phyloP scores from a whole-genome alignment of 805 yeast genomes.

The Saccharomycopsis synnaedendra region DNA sequence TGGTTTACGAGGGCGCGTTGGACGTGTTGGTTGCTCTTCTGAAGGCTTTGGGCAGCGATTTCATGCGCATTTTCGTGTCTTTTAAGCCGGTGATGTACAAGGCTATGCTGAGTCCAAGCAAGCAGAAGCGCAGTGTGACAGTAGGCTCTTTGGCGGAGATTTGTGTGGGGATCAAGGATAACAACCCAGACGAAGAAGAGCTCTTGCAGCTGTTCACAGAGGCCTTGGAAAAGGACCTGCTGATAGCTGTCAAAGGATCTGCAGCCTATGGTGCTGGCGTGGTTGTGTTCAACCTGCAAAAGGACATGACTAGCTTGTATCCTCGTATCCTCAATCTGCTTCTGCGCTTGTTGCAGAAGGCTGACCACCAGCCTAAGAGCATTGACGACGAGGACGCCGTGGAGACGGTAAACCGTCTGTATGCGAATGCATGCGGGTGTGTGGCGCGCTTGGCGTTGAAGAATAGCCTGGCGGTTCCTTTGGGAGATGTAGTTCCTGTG shows the following conservation, averaged over 20 bases:
- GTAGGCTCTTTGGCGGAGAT: slow-evolving; percentile 90
- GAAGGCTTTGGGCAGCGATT: slow-evolving; percentile 67
- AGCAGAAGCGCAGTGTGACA: slow-evolving; percentile 68
- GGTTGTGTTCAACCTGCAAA: slow-evolving; percentile 36
- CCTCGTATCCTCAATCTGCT: slow-evolving; percentile 55
- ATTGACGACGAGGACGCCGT: slow-evolving; percentile 66
- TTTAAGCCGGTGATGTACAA: slow-evolving; percentile 55
- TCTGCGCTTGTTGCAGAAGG: slow-evolving; percentile 65
- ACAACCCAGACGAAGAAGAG: slow-evolving; percentile 57
- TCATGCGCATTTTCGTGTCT: slow-evolving; percentile 57
- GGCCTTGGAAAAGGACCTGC: slow-evolving; percentile 61
- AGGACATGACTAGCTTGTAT: slow-evolving; percentile 52
- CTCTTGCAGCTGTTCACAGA: slow-evolving; percentile 59
- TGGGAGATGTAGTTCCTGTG: slow-evolving; percentile 63
- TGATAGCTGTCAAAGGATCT: slow-evolving; percentile 83
- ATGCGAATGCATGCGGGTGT: slow-evolving; percentile 95
- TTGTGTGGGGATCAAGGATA: slow-evolving; percentile 55
- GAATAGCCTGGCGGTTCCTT: slow-evolving; percentile 61
- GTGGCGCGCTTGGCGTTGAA: slow-evolving; percentile 83
- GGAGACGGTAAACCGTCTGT: slow-evolving; percentile 72
- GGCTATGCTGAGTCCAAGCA: slow-evolving; percentile 50
- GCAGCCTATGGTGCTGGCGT: slow-evolving; percentile 95
- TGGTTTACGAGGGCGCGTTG: slow-evolving; percentile 72
- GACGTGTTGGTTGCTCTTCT: slow-evolving; percentile 78
- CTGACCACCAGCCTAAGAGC: slow-evolving; percentile 50